Evolutionary conservation across 495 filamentous ascomycete species (phyloP).

Genomic region (Elaphomyces granulatus): DNA sequence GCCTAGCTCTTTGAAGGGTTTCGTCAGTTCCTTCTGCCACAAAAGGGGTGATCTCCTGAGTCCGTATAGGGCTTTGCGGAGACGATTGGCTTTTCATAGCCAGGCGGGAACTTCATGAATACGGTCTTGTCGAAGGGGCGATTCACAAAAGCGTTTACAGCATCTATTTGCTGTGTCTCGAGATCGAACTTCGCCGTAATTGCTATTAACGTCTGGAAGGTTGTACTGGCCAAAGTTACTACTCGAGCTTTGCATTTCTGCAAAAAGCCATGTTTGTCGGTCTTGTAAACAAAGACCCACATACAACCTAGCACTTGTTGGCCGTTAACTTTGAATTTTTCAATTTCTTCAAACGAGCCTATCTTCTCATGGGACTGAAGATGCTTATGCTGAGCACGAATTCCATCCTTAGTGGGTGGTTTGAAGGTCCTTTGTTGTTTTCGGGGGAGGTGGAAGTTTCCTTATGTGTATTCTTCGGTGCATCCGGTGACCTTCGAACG

Average conservation of each 20-base stretch:
- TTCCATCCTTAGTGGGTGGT: not conserved
- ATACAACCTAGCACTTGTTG: too few species aligned
- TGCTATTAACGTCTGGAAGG: not conserved
- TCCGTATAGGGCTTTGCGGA: not conserved
- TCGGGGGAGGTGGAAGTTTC: not conserved
- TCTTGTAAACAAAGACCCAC: too few species aligned
- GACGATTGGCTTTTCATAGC: not conserved
- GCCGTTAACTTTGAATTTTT: not conserved
- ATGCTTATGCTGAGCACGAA: not conserved
- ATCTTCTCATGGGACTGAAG: not conserved
- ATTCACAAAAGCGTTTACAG: not conserved
- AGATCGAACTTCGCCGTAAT: not conserved
- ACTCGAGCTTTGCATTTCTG: not conserved
- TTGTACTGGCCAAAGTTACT: not conserved
- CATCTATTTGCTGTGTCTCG: not conserved
- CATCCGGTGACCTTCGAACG: not conserved
- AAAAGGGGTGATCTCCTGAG: too few species aligned
- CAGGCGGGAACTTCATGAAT: not conserved
- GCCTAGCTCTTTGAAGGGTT: too few species aligned
- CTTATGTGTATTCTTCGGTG: not conserved
- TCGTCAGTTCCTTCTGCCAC: too few species aligned
- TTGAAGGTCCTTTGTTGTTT: not conserved
- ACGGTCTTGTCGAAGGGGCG: not conserved
- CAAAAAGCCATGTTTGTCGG: too few species aligned
- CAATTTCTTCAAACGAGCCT: not conserved